Percentiles rank a stretch among this genome's conserved stretches.
These are phyloP conservation scores for Linnemannia hyalina DNA, from an alignment of 192 early-diverging fungal species.

Conservation along the genomic window DNA sequence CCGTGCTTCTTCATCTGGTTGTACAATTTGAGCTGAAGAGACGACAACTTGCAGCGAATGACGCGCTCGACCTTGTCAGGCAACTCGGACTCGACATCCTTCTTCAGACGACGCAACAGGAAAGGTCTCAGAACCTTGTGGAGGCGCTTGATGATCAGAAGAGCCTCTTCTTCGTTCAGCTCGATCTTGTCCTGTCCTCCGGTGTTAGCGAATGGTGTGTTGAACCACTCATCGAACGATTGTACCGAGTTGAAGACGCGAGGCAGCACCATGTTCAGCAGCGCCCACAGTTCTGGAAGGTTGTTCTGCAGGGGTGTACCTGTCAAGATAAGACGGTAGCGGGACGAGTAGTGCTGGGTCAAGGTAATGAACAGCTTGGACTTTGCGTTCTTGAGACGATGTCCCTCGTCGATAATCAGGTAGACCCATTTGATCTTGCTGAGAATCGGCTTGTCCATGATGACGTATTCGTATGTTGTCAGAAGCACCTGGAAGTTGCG, in stretches of 20 bases:
- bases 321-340: slow-evolving; percentile 96
- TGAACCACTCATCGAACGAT: slow-evolving; percentile 99
- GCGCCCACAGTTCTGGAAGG: slow-evolving; percentile 95
- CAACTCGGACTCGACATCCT: slow-evolving; percentile 98
- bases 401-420: slow-evolving; percentile 99
- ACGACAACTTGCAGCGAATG: slow-evolving; percentile 91
- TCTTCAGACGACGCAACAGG: slow-evolving; percentile 95
- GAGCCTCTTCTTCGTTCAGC: slow-evolving; percentile 98
- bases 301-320: slow-evolving; percentile 99
- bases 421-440: slow-evolving; percentile 96
- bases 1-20: slow-evolving; percentile 88
- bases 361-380: slow-evolving; percentile 90
- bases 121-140: slow-evolving; percentile 98
- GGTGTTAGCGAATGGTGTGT: slow-evolving; percentile 88
- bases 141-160: slow-evolving; percentile 95
- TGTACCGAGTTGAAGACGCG: slow-evolving; percentile 97
- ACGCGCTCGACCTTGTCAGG: slow-evolving; percentile 98
- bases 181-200: slow-evolving; percentile 90
- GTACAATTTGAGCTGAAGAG: slow-evolving; percentile 87
- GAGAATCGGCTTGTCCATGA: slow-evolving; percentile 90
- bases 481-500: slow-evolving; percentile 94
- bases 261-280: slow-evolving; percentile 97
- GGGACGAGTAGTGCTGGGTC: slow-evolving; percentile 88
- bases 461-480: slow-evolving; percentile 98
- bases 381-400: slow-evolving; percentile 97